A percentile compares a stretch with the other conserved stretches of the same genome.
These are phyloP conservation scores for Myxozyma melibiosi DNA, from an alignment of 805 yeast genomes.

Conservation along the genomic window DNA sequence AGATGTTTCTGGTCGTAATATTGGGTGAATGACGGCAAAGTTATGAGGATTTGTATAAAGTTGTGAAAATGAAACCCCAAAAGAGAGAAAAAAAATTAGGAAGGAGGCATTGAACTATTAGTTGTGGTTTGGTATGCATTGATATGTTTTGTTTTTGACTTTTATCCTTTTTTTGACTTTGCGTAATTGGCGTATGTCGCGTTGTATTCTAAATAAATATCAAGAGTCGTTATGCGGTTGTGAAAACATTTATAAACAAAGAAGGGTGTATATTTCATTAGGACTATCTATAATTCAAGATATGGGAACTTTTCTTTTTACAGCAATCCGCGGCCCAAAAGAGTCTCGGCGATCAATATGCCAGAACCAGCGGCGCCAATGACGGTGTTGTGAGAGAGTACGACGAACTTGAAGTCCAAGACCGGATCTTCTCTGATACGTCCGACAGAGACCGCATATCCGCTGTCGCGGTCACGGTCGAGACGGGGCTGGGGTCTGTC, in stretches of 20 bases:
- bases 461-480: slow-evolving; percentile 92
- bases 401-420: slow-evolving; percentile 93
- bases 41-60: too few species aligned
- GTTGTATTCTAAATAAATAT: background rate
- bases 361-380: slow-evolving; percentile 99
- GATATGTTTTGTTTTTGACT: background rate
- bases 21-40: too few species aligned
- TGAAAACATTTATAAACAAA: background rate
- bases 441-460: slow-evolving; percentile 94
- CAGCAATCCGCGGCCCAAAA: slow-evolving; percentile 73
- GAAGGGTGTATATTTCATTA: background rate
- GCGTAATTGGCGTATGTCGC: background rate
- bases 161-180: background rate
- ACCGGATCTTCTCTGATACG: slow-evolving; percentile 92
- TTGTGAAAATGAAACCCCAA: too few species aligned
- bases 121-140: too few species aligned
- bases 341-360: slow-evolving; percentile 87
- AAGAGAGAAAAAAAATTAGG: too few species aligned
- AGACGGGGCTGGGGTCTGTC: slow-evolving; percentile 98
- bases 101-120: too few species aligned
- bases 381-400: slow-evolving; percentile 94
- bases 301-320: slow-evolving; percentile 40
- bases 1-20: too few species aligned
- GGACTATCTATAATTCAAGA: background rate
- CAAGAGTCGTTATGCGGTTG: background rate